phyloP scores from a whole-genome alignment of 192 early-diverging fungal species.

The Rhizoclosmatium sp. region DNA sequence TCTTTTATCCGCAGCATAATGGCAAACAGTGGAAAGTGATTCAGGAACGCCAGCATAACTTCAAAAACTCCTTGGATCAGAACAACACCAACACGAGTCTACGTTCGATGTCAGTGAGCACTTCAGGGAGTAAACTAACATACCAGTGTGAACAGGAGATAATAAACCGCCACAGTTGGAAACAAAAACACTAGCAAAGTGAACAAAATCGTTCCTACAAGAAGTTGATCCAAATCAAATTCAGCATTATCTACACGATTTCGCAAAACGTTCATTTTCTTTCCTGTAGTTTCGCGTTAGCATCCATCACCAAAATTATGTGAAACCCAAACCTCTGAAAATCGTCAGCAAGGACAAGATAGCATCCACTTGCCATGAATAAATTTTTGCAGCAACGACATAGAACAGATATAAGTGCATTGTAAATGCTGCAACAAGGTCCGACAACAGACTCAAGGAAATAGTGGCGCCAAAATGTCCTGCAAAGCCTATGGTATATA shows the following conservation, averaged over 20 bases:
- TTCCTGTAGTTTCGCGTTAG: slow-evolving; percentile 54
- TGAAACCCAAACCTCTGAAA: slow-evolving; percentile 72
- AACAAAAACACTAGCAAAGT: slow-evolving; percentile 93
- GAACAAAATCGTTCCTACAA: slow-evolving; percentile 94
- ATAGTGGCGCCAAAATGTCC: slow-evolving; percentile 88
- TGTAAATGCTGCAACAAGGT: slow-evolving; percentile 84
- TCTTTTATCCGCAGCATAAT: slow-evolving; percentile 89
- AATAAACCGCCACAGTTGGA: slow-evolving; percentile 94
- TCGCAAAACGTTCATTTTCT: slow-evolving; percentile 85
- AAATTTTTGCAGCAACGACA: slow-evolving; percentile 89
- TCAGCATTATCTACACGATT: slow-evolving; percentile 92
- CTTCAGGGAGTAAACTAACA: not conserved
- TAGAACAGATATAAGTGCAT: slow-evolving; percentile 97
- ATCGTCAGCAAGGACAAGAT: slow-evolving; percentile 90
- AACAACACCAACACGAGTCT: slow-evolving; percentile 84
- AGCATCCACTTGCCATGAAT: slow-evolving; percentile 88
- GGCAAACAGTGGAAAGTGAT: slow-evolving; percentile 97
- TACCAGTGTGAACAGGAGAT: slow-evolving; percentile 86
- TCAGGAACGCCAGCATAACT: slow-evolving; percentile 85
- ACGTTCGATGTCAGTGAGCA: not conserved
- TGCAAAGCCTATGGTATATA: slow-evolving; percentile 74
- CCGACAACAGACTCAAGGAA: slow-evolving; percentile 82
- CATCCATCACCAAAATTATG: not conserved
- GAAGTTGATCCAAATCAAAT: slow-evolving; percentile 93
- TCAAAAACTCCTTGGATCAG: slow-evolving; percentile 83